These are phyloP conservation scores for Phialemoniopsis sp. DNA, from an alignment of 2,329 filamentous ascomycete genomes.

Conservation along the genomic window DNA sequence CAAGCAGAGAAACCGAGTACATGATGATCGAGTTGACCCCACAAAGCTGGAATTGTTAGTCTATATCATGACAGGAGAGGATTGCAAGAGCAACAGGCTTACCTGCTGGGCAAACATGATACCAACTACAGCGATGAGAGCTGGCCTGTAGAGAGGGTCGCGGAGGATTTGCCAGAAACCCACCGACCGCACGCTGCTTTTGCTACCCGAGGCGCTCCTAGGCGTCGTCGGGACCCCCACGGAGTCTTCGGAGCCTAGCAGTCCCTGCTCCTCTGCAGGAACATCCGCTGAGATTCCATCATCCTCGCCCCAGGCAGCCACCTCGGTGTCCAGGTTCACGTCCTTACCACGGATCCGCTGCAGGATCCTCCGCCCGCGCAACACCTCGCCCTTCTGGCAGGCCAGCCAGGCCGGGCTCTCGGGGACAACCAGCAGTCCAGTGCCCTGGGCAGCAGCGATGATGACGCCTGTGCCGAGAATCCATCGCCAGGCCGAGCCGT, in stretches of 20 bases:
- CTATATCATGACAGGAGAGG: too few relatives aligned
- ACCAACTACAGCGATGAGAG: constrained; percentile 78
- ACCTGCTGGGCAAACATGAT: constrained; percentile 87
- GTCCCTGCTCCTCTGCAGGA: constrained; percentile 63
- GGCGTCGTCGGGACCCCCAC: constrained; percentile 24
- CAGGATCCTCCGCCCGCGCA: constrained; percentile 62
- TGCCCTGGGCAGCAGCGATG: constrained; percentile 62
- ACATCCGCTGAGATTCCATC: constrained; percentile 22
- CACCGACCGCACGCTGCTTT: constrained; percentile 19
- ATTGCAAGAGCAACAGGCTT: too few relatives aligned
- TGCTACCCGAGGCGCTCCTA: neutral
- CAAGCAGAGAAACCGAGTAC: constrained; percentile 91
- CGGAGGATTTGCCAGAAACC: constrained; percentile 63
- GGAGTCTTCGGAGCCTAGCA: constrained; percentile 44
- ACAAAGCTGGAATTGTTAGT: constrained; percentile 45
- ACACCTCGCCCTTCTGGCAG: constrained; percentile 52
- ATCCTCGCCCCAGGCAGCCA: constrained; percentile 50
- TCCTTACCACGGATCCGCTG: constrained; percentile 70
- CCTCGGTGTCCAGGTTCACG: constrained; percentile 70
- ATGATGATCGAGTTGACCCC: constrained; percentile 98
- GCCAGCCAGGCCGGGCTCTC: constrained; percentile 90
- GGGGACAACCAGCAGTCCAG: constrained; percentile 71
- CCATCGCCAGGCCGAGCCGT: constrained; percentile 74
- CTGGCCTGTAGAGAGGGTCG: constrained; percentile 65
- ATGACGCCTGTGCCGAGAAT: constrained; percentile 72